A percentile compares a stretch with the other conserved stretches of the same genome.
phyloP scores from a whole-genome alignment of 306 rosid genomes.

The Acacia confusa region DNA sequence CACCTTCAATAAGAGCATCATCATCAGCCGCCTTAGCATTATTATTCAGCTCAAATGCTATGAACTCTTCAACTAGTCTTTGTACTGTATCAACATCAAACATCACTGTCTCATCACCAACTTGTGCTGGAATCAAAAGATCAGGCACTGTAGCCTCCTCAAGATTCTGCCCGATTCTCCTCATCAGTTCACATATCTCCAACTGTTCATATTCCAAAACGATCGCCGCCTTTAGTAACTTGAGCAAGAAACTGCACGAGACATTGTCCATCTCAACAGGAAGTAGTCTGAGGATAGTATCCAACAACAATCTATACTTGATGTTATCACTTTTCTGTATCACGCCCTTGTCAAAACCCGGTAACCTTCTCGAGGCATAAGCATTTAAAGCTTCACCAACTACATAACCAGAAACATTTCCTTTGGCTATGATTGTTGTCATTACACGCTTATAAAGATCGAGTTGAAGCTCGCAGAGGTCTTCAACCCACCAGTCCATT shows the following conservation, averaged over 20 bases:
- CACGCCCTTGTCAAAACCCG: neutral
- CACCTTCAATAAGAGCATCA: neutral
- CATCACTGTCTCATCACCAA: neutral
- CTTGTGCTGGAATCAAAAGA: neutral
- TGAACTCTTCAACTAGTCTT: neutral
- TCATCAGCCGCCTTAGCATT: neutral
- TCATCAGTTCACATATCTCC: conserved; percentile 3
- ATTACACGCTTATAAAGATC: neutral
- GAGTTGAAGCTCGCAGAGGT: neutral
- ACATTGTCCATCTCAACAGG: neutral
- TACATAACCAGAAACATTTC: neutral
- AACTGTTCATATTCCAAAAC: neutral
- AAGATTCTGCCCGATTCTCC: conserved; percentile 1
- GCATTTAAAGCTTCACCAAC: neutral
- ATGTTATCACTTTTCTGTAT: neutral
- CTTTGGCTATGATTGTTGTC: neutral
- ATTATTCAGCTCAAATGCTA: neutral
- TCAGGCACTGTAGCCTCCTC: neutral
- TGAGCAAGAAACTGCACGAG: conserved; percentile 8
- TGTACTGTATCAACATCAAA: neutral
- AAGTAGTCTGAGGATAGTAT: neutral
- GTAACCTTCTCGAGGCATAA: neutral
- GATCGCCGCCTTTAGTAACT: neutral
- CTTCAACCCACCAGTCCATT: conserved; percentile 1
- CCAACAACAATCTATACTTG: neutral